Percentiles rank a stretch among this genome's conserved stretches.
These are phyloP conservation scores for Cynanchum wilfordii DNA, from an alignment of 257 asterid genomes.

Conservation along the genomic window DNA sequence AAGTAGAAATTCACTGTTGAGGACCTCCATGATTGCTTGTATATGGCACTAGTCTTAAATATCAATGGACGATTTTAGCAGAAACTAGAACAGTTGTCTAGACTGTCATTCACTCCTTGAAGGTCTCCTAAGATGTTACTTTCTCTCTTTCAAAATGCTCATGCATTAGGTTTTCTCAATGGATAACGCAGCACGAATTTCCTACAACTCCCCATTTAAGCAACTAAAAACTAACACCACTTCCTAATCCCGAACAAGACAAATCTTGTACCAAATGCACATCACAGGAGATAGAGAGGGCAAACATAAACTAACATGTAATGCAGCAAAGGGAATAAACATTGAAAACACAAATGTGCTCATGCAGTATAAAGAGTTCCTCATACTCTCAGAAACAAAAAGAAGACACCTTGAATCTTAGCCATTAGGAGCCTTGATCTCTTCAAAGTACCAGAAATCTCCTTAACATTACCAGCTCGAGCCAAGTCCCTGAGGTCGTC, in stretches of 20 bases:
- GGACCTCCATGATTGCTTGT: not conserved
- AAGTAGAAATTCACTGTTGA: not conserved
- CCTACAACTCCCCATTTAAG: not conserved
- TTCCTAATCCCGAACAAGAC: not conserved
- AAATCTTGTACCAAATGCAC: not conserved
- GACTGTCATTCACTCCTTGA: not conserved
- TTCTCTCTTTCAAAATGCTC: not conserved
- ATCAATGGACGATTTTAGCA: not conserved
- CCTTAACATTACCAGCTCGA: conserved; percentile 51
- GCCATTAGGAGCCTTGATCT: conserved; percentile 49
- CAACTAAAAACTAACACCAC: not conserved
- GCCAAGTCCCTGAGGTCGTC: conserved; percentile 63
- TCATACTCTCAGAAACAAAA: conserved; percentile 9
- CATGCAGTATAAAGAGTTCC: not conserved
- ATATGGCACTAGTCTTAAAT: not conserved
- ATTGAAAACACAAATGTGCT: not conserved
- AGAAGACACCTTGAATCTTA: conserved; percentile 53
- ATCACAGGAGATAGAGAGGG: not conserved
- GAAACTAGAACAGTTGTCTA: not conserved
- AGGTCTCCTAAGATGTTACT: not conserved
- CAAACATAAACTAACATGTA: not conserved
- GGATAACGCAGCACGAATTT: not conserved
- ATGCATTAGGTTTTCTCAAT: not conserved
- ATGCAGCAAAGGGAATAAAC: not conserved
- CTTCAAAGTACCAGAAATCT: conserved; percentile 43